Percentiles rank a stretch among this genome's conserved stretches.
These are phyloP conservation scores for Ophiostoma tasmaniense DNA, from an alignment of 2,329 filamentous ascomycete species.

Conservation along the genomic window DNA sequence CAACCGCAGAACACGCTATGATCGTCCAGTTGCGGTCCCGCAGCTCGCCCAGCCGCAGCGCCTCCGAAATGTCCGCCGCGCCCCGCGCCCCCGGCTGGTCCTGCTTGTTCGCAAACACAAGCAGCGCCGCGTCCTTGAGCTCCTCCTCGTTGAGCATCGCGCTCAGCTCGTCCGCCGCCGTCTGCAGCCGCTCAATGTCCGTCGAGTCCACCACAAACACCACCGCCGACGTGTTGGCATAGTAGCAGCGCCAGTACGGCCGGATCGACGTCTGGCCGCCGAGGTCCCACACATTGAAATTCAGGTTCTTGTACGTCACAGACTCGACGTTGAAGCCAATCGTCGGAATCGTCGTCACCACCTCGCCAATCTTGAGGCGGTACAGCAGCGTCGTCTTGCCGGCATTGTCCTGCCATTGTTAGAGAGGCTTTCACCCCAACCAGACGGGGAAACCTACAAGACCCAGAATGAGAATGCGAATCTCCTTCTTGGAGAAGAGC, in stretches of 20 bases:
- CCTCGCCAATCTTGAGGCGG: constrained; percentile 96
- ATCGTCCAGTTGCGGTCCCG: constrained; percentile 99
- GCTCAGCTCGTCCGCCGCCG: constrained; percentile 82
- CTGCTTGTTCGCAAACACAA: constrained; percentile 99
- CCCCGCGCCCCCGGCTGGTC: constrained; percentile 96
- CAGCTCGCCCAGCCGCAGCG: constrained; percentile 78
- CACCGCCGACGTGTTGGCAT: constrained; percentile 94
- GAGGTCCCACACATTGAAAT: constrained; percentile 98
- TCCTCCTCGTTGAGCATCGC: constrained; percentile 98
- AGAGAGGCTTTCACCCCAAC: neutral
- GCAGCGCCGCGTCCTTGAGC: constrained; percentile 78
- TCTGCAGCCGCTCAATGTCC: constrained; percentile 89
- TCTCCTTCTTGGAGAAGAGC: constrained; percentile 93
- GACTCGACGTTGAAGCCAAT: constrained; percentile 99
- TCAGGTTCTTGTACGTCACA: constrained; percentile 95
- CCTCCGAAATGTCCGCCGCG: constrained; percentile 92
- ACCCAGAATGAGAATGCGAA: constrained; percentile 87
- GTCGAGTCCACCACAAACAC: constrained; percentile 98
- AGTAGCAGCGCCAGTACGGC: constrained; percentile 99
- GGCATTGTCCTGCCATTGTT: constrained; percentile 74
- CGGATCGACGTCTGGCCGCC: constrained; percentile 98
- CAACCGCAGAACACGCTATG: constrained; percentile 92
- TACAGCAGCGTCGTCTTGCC: constrained; percentile 97
- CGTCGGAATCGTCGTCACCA: constrained; percentile 97
- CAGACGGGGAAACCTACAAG: constrained; percentile 49